phyloP scores from a whole-genome alignment of 164 flowering plant species.

The Pachysandra terminalis region DNA sequence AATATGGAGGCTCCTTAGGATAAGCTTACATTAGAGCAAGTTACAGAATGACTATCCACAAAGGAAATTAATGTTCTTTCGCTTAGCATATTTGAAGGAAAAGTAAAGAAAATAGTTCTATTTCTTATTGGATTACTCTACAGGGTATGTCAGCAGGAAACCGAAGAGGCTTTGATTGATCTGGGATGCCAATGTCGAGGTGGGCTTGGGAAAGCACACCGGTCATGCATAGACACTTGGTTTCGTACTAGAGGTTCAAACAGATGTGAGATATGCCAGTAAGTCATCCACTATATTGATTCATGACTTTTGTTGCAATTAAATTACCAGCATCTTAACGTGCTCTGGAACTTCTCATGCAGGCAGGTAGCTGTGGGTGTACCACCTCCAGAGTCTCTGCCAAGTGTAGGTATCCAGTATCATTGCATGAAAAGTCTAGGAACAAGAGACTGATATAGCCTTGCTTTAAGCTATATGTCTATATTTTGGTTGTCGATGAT shows the following conservation, averaged over 20 bases:
- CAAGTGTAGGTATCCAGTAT: slow-evolving; percentile 42
- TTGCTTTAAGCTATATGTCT: not conserved
- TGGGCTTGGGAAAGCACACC: slow-evolving; percentile 67
- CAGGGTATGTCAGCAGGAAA: slow-evolving; percentile 77
- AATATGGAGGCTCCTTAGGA: too few relatives aligned
- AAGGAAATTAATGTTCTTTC: too few relatives aligned
- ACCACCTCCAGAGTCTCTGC: slow-evolving; percentile 53
- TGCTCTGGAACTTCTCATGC: slow-evolving; percentile 19
- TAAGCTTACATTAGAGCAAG: too few relatives aligned
- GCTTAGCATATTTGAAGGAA: too few relatives aligned
- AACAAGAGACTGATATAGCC: not conserved
- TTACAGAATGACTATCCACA: too few relatives aligned
- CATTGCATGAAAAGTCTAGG: not conserved
- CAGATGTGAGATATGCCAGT: slow-evolving; percentile 89
- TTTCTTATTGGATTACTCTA: not conserved
- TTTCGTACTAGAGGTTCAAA: slow-evolving; percentile 74
- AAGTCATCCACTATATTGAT: slow-evolving; percentile 24
- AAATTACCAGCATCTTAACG: not conserved
- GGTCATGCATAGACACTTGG: slow-evolving; percentile 75
- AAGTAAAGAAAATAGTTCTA: not conserved
- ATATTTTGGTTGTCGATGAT: not conserved
- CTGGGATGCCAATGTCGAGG: slow-evolving; percentile 85
- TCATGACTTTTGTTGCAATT: not conserved
- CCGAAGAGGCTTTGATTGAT: slow-evolving; percentile 60
- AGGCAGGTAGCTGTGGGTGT: slow-evolving; percentile 66